phyloP scores from a whole-genome alignment of 2,329 filamentous ascomycete genomes.

The Ophiobolus disseminans region DNA sequence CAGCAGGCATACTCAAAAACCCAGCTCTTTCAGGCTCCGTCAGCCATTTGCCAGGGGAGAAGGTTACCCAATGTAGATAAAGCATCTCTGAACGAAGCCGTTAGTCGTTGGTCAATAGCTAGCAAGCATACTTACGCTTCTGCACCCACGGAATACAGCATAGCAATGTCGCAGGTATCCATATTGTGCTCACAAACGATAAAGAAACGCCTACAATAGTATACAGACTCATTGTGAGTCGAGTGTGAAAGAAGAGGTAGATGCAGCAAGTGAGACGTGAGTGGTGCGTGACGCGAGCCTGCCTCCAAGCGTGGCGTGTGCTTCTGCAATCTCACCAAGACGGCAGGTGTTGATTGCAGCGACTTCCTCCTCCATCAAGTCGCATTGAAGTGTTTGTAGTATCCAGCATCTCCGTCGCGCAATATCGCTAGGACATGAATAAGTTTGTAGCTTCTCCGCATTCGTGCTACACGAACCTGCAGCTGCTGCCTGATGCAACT shows the following conservation, averaged over 20 bases:
- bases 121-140: slow-evolving; percentile 34
- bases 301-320: neutral
- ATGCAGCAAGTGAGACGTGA: neutral
- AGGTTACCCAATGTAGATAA: slow-evolving; percentile 45
- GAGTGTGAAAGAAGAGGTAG: slow-evolving; percentile 8
- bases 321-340: too few relatives aligned
- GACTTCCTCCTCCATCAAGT: too few relatives aligned
- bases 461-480: neutral
- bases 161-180: slow-evolving; percentile 43
- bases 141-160: slow-evolving; percentile 48
- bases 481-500: neutral
- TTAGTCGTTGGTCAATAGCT: neutral
- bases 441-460: neutral
- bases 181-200: slow-evolving; percentile 41
- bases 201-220: slow-evolving; percentile 28
- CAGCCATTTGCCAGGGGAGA: slow-evolving; percentile 47
- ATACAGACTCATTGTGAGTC: slow-evolving; percentile 29
- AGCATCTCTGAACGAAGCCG: slow-evolving; percentile 35
- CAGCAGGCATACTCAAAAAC: slow-evolving; percentile 36
- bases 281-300: neutral
- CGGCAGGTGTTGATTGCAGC: too few relatives aligned
- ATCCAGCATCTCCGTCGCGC: too few relatives aligned
- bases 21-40: slow-evolving; percentile 47
- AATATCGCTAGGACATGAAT: too few relatives aligned
- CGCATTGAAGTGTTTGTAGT: too few relatives aligned